These are phyloP conservation scores for Rhizophagus prolifer DNA, from an alignment of 192 early-diverging fungal genomes.

Conservation along the genomic window DNA sequence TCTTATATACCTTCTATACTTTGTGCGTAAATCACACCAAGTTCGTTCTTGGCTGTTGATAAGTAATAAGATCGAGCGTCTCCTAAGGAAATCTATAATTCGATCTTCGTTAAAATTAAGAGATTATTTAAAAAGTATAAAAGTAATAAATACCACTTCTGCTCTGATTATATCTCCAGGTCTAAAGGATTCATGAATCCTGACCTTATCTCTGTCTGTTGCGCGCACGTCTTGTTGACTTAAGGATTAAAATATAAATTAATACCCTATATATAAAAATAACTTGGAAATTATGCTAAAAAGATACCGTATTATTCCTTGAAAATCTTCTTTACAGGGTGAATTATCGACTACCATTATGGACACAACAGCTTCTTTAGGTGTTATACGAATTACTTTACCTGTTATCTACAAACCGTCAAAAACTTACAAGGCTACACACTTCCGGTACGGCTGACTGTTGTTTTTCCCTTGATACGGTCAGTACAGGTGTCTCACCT, in stretches of 20 bases:
- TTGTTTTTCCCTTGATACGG: constrained; percentile 60
- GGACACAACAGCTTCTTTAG: constrained; percentile 78
- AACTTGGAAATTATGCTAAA: background rate
- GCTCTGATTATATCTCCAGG: constrained; percentile 92
- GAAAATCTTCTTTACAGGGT: constrained; percentile 84
- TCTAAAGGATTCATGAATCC: constrained; percentile 86
- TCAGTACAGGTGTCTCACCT: constrained; percentile 39
- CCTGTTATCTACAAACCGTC: constrained; percentile 61
- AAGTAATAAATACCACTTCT: constrained; percentile 49
- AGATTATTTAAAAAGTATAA: background rate
- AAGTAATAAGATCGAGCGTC: constrained; percentile 89
- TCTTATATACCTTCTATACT: constrained; percentile 68
- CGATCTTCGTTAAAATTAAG: background rate
- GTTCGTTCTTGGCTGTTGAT: constrained; percentile 89
- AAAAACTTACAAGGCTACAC: constrained; percentile 54
- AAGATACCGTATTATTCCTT: constrained; percentile 75
- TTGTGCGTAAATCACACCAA: constrained; percentile 91
- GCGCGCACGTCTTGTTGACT: constrained; percentile 90
- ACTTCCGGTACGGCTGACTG: constrained; percentile 76
- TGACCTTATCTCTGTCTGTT: constrained; percentile 92
- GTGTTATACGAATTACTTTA: constrained; percentile 87
- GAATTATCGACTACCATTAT: constrained; percentile 88
- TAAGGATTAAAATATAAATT: background rate
- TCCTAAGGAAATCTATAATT: constrained; percentile 80
- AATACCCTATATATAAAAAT: constrained; percentile 1